These are phyloP conservation scores for Phytophthora colocasiae DNA, from an alignment of 352 stramenopile genomes.

Conservation along the genomic window DNA sequence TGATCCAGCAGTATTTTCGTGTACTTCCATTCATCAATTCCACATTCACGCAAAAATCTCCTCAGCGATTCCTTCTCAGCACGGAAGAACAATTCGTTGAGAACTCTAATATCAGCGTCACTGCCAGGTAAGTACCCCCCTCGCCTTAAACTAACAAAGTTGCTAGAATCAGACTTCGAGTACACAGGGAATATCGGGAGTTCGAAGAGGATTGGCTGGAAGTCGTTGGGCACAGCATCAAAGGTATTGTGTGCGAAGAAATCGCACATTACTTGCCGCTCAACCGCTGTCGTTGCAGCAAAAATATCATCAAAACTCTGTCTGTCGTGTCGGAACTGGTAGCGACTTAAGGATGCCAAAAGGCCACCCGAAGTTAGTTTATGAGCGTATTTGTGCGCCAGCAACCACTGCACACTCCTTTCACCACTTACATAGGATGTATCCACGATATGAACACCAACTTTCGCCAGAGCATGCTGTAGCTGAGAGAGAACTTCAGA, in stretches of 20 bases:
- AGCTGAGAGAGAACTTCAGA: slow-evolving; percentile 26
- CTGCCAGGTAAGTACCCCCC: slow-evolving; percentile 50
- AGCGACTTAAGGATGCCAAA: slow-evolving; percentile 43
- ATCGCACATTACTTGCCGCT: slow-evolving; percentile 46
- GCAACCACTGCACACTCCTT: slow-evolving; percentile 51
- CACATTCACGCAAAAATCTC: slow-evolving; percentile 56
- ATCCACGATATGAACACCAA: slow-evolving; percentile 58
- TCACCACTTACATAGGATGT: slow-evolving; percentile 48
- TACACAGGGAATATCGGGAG: slow-evolving; percentile 62
- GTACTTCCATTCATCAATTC: slow-evolving; percentile 63
- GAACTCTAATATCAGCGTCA: slow-evolving; percentile 50
- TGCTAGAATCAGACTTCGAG: slow-evolving; percentile 1
- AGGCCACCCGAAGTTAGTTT: slow-evolving; percentile 57
- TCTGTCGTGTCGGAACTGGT: slow-evolving; percentile 38
- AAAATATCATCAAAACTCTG: slow-evolving; percentile 55
- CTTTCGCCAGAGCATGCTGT: slow-evolving; percentile 40
- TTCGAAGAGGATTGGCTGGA: slow-evolving; percentile 49
- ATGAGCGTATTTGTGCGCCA: slow-evolving; percentile 48
- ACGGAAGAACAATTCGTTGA: slow-evolving; percentile 63
- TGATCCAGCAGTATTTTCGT: slow-evolving; percentile 66
- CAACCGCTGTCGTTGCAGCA: slow-evolving; percentile 22
- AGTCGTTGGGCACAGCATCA: slow-evolving; percentile 42
- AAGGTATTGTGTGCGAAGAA: slow-evolving; percentile 53
- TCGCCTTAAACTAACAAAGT: slow-evolving; percentile 42
- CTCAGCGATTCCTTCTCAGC: slow-evolving; percentile 41